Percentiles rank a stretch among this genome's conserved stretches.
phyloP scores from a whole-genome alignment of 768 basidiomycete species.

The Mycena crocata region DNA sequence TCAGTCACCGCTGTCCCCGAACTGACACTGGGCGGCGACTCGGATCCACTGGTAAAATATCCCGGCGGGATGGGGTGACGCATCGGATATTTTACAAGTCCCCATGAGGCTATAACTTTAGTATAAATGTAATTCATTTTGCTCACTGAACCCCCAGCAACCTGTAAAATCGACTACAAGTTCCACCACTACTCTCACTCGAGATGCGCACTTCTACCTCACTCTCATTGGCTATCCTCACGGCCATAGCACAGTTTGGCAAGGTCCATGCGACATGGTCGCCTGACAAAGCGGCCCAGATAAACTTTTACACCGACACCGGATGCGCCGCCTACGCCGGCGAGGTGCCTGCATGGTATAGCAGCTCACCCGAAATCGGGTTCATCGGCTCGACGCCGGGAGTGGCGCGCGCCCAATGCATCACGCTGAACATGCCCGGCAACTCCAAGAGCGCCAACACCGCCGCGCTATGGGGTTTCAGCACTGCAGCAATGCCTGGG shows the following conservation, averaged over 20 bases:
- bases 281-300: conserved; percentile 15
- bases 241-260: background rate
- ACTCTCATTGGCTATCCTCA: background rate
- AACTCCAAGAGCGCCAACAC: conserved; percentile 14
- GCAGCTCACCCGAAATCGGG: background rate
- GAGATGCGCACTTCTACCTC: background rate
- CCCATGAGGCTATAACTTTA: too few relatives aligned
- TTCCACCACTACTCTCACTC: background rate
- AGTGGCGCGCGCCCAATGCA: conserved; percentile 4
- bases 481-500: background rate
- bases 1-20: too few relatives aligned
- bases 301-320: conserved; percentile 4
- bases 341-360: conserved; percentile 2
- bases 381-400: background rate
- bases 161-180: too few relatives aligned
- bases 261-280: background rate
- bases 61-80: too few relatives aligned
- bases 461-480: background rate
- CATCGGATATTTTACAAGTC: too few relatives aligned
- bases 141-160: too few relatives aligned
- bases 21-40: too few relatives aligned
- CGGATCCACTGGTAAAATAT: too few relatives aligned
- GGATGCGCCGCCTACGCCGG: background rate
- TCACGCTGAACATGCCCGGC: conserved; percentile 14
- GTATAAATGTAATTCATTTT: too few relatives aligned